Evolutionary conservation across 75 land plant genomes (phyloP).

Genomic region (Adiantum capillusveneris): DNA sequence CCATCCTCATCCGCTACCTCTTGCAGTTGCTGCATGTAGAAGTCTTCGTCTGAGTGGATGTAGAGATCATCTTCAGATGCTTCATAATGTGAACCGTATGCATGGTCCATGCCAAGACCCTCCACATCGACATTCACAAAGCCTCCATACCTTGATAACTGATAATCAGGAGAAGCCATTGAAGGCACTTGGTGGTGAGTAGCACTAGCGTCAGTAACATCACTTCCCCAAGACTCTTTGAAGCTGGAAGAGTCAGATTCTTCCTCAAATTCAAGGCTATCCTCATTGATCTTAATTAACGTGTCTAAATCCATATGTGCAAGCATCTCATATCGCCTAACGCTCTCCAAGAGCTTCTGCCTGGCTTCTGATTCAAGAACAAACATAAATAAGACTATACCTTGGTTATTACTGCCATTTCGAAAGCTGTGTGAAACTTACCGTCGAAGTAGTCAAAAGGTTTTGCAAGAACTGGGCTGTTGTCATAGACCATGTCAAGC

Average conservation of each 20-base stretch:
- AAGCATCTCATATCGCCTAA: constrained; percentile 2
- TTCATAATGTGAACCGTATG: too few relatives aligned
- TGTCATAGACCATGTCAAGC: not conserved
- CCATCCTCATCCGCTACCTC: too few relatives aligned
- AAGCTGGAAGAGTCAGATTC: not conserved
- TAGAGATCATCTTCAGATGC: too few relatives aligned
- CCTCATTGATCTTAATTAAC: not conserved
- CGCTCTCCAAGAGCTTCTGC: not conserved
- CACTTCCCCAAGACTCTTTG: not conserved
- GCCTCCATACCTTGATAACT: too few relatives aligned
- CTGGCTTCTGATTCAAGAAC: not conserved
- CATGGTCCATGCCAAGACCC: too few relatives aligned
- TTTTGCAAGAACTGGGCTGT: not conserved
- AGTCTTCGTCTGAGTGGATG: too few relatives aligned
- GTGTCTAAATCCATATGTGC: constrained; percentile 1
- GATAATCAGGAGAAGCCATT: too few relatives aligned
- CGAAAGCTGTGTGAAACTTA: too few relatives aligned
- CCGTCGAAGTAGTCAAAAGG: not conserved
- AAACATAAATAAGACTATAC: too few relatives aligned
- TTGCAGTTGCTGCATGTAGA: too few relatives aligned
- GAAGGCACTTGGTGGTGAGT: not conserved
- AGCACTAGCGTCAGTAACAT: not conserved
- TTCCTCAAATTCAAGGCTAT: not conserved
- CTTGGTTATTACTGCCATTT: too few relatives aligned
- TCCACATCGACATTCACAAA: too few relatives aligned